These are phyloP conservation scores for Mercurialis annua DNA, from an alignment of 345 rosid species.

Conservation along the genomic window DNA sequence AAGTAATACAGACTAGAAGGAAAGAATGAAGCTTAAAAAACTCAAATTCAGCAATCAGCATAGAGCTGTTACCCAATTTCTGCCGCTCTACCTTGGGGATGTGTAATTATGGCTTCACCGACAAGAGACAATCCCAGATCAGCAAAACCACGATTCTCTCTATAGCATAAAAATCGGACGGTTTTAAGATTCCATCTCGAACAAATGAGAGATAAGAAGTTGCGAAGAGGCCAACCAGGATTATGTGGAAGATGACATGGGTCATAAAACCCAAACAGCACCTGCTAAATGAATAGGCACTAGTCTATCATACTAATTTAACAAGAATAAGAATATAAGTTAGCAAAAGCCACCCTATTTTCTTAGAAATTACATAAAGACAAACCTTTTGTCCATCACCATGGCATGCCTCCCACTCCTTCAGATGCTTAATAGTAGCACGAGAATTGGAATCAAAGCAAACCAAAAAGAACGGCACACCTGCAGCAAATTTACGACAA, in stretches of 20 bases:
- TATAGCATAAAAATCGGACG: slow-evolving; percentile 71
- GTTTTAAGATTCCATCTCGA: slow-evolving; percentile 70
- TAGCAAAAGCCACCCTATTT: slow-evolving; percentile 10
- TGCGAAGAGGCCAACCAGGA: slow-evolving; percentile 99
- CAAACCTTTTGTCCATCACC: slow-evolving; percentile 68
- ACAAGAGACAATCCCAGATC: slow-evolving; percentile 77
- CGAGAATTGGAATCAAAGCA: slow-evolving; percentile 51
- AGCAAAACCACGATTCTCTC: slow-evolving; percentile 88
- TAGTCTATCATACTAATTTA: background rate
- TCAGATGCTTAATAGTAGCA: slow-evolving; percentile 58
- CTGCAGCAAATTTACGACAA: slow-evolving; percentile 34
- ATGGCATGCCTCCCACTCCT: slow-evolving; percentile 64
- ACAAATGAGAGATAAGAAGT: slow-evolving; percentile 70
- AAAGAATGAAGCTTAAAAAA: slow-evolving; percentile 10
- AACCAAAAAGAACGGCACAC: slow-evolving; percentile 82
- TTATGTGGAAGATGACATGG: slow-evolving; percentile 84
- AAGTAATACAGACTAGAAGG: background rate
- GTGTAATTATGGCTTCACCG: slow-evolving; percentile 62
- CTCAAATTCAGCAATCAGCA: slow-evolving; percentile 17
- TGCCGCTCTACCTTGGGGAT: slow-evolving; percentile 58
- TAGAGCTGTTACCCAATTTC: slow-evolving; percentile 33
- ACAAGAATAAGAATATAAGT: slow-evolving; percentile 1
- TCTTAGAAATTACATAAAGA: slow-evolving; percentile 6
- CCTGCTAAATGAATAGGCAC: slow-evolving; percentile 33
- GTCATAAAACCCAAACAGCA: slow-evolving; percentile 83